phyloP scores from a whole-genome alignment of 441 rosid genomes.

The Sinapis alba region DNA sequence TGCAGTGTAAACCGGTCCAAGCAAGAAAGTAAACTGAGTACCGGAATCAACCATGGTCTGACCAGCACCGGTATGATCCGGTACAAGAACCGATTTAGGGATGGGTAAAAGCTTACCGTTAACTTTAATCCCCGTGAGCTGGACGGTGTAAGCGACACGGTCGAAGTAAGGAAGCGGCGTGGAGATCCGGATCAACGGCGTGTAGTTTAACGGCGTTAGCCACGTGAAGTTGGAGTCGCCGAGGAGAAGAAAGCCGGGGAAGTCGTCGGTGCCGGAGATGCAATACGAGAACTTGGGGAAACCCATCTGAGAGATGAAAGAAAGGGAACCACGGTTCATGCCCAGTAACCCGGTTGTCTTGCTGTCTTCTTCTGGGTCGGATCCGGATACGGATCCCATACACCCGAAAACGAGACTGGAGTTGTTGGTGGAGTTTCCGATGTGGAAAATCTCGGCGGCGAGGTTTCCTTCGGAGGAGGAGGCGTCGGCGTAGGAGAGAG shows the following conservation, averaged over 20 bases:
- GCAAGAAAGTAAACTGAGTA: slow-evolving; percentile 84
- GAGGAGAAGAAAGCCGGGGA: slow-evolving; percentile 70
- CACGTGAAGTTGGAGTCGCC: slow-evolving; percentile 70
- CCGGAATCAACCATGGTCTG: slow-evolving; percentile 97
- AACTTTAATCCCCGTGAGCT: slow-evolving; percentile 82
- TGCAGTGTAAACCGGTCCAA: slow-evolving; percentile 77
- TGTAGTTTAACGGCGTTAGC: slow-evolving; percentile 65
- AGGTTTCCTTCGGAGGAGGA: slow-evolving; percentile 85
- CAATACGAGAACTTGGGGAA: slow-evolving; percentile 85
- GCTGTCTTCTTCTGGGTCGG: slow-evolving; percentile 68
- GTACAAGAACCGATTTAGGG: slow-evolving; percentile 64
- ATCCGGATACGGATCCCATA: slow-evolving; percentile 69
- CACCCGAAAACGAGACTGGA: slow-evolving; percentile 71
- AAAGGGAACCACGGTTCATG: slow-evolving; percentile 88
- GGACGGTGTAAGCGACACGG: slow-evolving; percentile 87
- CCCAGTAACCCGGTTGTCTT: slow-evolving; percentile 79
- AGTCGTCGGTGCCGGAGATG: slow-evolving; percentile 65
- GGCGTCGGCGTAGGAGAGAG: slow-evolving; percentile 80
- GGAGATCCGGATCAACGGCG: slow-evolving; percentile 67
- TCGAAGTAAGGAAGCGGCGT: slow-evolving; percentile 79
- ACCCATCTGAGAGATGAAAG: slow-evolving; percentile 76
- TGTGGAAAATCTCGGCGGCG: slow-evolving; percentile 60
- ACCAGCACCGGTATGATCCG: slow-evolving; percentile 94
- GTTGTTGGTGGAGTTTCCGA: slow-evolving; percentile 52
- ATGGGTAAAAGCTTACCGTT: slow-evolving; percentile 54